phyloP scores from a whole-genome alignment of 2,329 filamentous ascomycete species.

The Fusarium brevicatenulatum region DNA sequence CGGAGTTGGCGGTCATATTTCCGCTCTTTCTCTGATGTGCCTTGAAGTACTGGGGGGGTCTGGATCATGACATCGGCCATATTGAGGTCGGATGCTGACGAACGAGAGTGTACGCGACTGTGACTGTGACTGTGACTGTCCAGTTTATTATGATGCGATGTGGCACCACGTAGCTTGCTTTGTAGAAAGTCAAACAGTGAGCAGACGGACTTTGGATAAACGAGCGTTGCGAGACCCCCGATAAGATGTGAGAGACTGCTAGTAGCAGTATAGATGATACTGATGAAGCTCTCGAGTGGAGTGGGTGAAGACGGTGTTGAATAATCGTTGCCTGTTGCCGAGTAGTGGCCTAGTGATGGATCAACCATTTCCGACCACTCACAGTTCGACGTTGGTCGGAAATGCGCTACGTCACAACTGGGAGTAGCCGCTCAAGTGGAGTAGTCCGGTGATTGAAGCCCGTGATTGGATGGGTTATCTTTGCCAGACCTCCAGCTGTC shows the following conservation, averaged over 20 bases:
- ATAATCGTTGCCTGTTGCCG: constrained; percentile 3
- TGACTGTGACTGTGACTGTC: neutral
- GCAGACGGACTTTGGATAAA: constrained; percentile 7
- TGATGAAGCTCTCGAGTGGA: neutral
- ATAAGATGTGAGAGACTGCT: constrained; percentile 4
- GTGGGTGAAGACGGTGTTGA: constrained; percentile 16
- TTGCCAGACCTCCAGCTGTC: neutral
- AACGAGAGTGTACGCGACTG: neutral
- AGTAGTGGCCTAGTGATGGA: neutral
- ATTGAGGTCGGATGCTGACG: constrained; percentile 14
- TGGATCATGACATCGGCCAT: constrained; percentile 48
- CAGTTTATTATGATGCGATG: constrained; percentile 8
- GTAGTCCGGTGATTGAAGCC: neutral
- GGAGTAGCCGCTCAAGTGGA: constrained; percentile 1
- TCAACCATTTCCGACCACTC: constrained; percentile 1
- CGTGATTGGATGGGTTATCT: constrained; percentile 1
- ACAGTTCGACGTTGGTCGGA: neutral
- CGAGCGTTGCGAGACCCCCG: constrained; percentile 5
- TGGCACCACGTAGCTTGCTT: neutral
- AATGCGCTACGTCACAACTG: constrained; percentile 10
- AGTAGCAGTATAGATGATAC: constrained; percentile 7
- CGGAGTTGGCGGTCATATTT: constrained; percentile 97
- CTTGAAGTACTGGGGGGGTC: constrained; percentile 53
- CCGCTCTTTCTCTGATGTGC: constrained; percentile 70
- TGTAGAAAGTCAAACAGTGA: neutral